phyloP scores from a whole-genome alignment of 2,329 filamentous ascomycete genomes.

The Thelonectria olida region DNA sequence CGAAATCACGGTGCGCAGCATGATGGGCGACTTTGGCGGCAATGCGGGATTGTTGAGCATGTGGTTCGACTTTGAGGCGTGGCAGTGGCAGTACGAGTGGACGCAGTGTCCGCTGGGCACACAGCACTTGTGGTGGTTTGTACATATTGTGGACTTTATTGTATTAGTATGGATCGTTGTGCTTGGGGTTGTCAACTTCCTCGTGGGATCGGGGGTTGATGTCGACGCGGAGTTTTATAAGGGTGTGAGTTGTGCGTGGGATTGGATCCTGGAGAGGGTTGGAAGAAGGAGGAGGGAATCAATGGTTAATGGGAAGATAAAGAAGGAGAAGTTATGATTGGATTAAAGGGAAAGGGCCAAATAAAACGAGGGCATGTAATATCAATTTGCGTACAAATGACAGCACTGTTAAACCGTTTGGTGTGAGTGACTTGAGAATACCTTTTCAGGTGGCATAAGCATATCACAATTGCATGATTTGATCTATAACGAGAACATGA shows the following conservation, averaged over 20 bases:
- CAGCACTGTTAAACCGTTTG: too few relatives aligned
- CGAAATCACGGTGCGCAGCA: conserved; percentile 93
- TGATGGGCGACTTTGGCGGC: conserved; percentile 98
- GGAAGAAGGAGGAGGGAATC: conserved; percentile 3
- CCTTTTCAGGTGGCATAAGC: too few relatives aligned
- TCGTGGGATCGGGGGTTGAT: conserved; percentile 46
- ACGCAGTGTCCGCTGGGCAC: conserved; percentile 80
- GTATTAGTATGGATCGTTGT: conserved; percentile 45
- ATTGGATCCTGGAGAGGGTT: conserved; percentile 12
- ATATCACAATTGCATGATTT: too few relatives aligned
- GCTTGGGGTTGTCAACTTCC: conserved; percentile 36
- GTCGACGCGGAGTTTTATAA: conserved; percentile 42
- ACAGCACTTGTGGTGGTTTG: conserved; percentile 94
- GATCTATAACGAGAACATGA: too few relatives aligned
- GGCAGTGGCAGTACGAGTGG: conserved; percentile 87
- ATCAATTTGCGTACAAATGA: not conserved
- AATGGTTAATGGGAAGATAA: conserved; percentile 24
- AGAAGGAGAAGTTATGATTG: conserved; percentile 9
- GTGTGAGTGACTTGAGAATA: too few relatives aligned
- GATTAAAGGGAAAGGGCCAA: not conserved
- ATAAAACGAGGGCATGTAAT: not conserved
- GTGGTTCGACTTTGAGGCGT: conserved; percentile 81
- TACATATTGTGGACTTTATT: conserved; percentile 77
- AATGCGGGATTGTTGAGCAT: conserved; percentile 88
- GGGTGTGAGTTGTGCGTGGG: conserved; percentile 27